phyloP scores from a whole-genome alignment of 345 rosid species.

The Corchorus olitorius region DNA sequence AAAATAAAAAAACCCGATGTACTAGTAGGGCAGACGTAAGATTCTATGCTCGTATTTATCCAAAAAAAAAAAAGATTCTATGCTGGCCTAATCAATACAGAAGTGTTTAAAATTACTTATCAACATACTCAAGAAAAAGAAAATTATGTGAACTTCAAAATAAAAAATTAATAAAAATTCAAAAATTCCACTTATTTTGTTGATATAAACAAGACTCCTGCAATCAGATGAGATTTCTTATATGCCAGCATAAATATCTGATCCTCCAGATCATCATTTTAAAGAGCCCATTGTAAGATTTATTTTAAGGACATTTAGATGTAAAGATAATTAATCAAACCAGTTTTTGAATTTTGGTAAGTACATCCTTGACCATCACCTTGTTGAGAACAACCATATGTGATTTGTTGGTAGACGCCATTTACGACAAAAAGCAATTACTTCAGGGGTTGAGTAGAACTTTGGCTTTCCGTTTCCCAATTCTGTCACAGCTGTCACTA shows the following conservation, averaged over 20 bases:
- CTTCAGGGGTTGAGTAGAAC: constrained; percentile 90
- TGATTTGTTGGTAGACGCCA: constrained; percentile 96
- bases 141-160: neutral
- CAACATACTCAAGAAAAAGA: neutral
- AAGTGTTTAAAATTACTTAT: neutral
- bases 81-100: too few species aligned
- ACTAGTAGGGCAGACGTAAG: neutral
- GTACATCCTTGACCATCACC: constrained; percentile 46
- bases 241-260: neutral
- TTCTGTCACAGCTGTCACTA: constrained; percentile 95
- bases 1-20: neutral
- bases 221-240: neutral
- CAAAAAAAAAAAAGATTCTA: too few species aligned
- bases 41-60: neutral
- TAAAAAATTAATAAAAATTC: neutral
- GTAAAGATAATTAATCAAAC: neutral
- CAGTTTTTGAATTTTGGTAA: neutral
- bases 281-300: constrained; percentile 8
- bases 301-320: neutral
- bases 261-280: neutral
- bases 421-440: constrained; percentile 81
- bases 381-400: constrained; percentile 89
- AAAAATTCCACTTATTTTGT: neutral
- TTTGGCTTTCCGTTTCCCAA: constrained; percentile 88
- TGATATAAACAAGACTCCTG: neutral